Evolutionary conservation across 176 grass and related monocot species (phyloP), one percentile per base, ranked within the genome.

Genomic region (Guadua angustifolia): DNA sequence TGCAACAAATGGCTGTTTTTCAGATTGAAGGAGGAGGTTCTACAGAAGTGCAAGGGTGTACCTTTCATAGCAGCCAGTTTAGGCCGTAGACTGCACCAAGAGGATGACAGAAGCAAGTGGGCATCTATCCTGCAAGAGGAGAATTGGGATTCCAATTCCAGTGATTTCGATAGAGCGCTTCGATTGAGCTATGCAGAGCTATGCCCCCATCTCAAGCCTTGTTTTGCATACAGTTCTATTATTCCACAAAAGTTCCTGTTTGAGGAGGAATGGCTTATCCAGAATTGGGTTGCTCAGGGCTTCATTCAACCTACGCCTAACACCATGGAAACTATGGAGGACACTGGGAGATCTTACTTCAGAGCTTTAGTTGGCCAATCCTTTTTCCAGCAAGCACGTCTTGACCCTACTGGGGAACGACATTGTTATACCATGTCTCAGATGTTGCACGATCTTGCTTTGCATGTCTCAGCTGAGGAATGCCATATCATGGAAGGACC

Each of bases 201-300:
- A 73, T 44, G 79, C 2, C 33, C 59, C 7, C 10, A 86, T 75
- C 66, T 90, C 3, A 93, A 93, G 72, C 85, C 85, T 15, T 90
- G 82, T 50, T 90, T 88, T 29, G 88, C 85, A 7, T 93, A 93
- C n/a, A 52, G 47, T 29, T 82, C 91, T 8, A 66, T 93, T 58
- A 22, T 93, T 33, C 85, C 91, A 18, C 40, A n/a, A 12, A 65
- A 69, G 2, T 33, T 33, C 0, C 29, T 13, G 36, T 88, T 93
- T 44, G 72, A 83, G 9, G n/a, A 80, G 24, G 82, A 93, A 62
- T 86, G 87, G 86, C 71, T 88, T 12, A 70, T 93, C 24, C 51
- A 88, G 17, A 45, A 83, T 12, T 93, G 91, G 91, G 88, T 93
- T 68, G 85, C 91, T 5, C 91, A 86, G 38, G 84, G 42, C 6